Conservation (phyloP, 1,284 basidiomycete species). For the Anthracocystis walkeri region DNA sequence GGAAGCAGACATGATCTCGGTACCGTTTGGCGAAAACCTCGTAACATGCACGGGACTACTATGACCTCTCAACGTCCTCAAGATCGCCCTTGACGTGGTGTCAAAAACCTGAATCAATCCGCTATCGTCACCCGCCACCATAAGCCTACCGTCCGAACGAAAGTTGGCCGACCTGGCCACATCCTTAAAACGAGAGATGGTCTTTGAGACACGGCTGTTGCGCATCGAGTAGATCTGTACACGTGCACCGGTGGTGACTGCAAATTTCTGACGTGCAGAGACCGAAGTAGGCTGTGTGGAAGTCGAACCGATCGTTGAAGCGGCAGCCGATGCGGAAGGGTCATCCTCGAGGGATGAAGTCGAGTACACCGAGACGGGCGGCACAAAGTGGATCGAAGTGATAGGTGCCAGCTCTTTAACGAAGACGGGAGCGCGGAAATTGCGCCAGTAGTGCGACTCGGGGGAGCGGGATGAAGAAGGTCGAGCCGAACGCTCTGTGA, state of each 20-base stretch:
- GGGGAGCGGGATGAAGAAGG: constrained; percentile 42
- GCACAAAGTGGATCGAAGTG: constrained; percentile 67
- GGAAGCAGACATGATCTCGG: constrained; percentile 91
- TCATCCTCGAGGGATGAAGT: constrained; percentile 23
- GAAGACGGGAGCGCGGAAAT: constrained; percentile 64
- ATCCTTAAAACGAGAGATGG: constrained; percentile 95
- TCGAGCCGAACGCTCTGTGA: constrained; percentile 25
- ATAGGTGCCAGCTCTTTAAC: constrained; percentile 67
- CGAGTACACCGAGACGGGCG: constrained; percentile 50
- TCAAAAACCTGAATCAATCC: constrained; percentile 97
- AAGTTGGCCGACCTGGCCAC: constrained; percentile 78
- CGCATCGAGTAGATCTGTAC: constrained; percentile 96
- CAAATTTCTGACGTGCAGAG: constrained; percentile 76
- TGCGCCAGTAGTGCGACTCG: constrained; percentile 67
- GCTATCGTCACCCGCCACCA: constrained; percentile 94
- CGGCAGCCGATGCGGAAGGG: background rate
- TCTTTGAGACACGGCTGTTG: constrained; percentile 94
- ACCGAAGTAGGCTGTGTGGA: constrained; percentile 36
- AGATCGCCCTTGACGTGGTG: constrained; percentile 90
- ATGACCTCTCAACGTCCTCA: constrained; percentile 90
- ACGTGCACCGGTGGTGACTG: constrained; percentile 91
- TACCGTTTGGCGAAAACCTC: constrained; percentile 85
- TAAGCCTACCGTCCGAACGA: constrained; percentile 88
- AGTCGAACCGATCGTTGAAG: constrained; percentile 30
- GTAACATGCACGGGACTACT: constrained; percentile 91